These are phyloP conservation scores for Ceratobasidium papillatum DNA, from an alignment of 1,284 basidiomycete genomes.

Conservation along the genomic window DNA sequence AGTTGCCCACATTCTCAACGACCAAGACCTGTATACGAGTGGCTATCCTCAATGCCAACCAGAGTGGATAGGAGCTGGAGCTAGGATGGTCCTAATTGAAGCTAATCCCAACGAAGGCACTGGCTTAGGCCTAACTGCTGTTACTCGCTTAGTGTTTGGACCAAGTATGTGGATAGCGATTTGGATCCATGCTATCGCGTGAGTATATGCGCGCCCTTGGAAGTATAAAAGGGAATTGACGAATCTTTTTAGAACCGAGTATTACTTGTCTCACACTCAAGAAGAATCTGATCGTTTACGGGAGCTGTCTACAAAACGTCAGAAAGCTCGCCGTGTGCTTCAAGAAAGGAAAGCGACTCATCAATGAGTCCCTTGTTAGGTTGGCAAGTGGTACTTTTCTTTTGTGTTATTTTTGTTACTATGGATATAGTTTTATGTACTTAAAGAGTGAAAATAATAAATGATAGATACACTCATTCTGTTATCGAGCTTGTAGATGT, in stretches of 20 bases:
- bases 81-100: background rate
- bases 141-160: background rate
- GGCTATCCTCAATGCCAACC: conserved; percentile 32
- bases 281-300: background rate
- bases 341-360: background rate
- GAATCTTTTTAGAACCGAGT: conserved; percentile 6
- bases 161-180: conserved; percentile 14
- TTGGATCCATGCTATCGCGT: conserved; percentile 30
- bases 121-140: background rate
- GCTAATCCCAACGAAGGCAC: background rate
- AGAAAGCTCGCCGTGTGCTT: conserved; percentile 1
- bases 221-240: too few species aligned
- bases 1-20: conserved; percentile 2
- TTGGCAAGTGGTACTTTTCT: background rate
- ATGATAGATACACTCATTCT: too few species aligned
- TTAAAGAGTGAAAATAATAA: too few species aligned
- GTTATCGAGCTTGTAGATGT: too few species aligned
- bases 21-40: background rate
- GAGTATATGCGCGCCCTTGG: background rate
- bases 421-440: too few species aligned
- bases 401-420: too few species aligned
- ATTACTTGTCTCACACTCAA: conserved; percentile 3
- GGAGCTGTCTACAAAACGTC: conserved; percentile 3
- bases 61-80: background rate
- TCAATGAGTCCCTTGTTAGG: background rate